Conservation (phyloP, 768 basidiomycete species). For the Tulasnella sp. region DNA sequence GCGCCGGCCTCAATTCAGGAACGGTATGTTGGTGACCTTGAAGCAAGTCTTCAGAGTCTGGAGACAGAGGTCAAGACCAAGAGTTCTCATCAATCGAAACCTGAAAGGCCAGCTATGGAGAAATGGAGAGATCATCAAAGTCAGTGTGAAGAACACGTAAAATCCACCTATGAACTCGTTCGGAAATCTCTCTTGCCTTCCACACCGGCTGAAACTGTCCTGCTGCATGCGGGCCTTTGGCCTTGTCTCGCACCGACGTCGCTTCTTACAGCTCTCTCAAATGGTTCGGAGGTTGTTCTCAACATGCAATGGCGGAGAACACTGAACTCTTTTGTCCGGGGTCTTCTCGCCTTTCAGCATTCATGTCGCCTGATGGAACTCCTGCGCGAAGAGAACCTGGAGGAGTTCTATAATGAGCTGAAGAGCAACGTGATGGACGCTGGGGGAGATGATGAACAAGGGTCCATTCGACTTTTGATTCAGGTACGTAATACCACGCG, state of each 20-base stretch:
- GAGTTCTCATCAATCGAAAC: too few species aligned
- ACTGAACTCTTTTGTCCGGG: constrained; percentile 24
- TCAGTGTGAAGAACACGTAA: too few species aligned
- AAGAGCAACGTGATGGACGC: constrained; percentile 26
- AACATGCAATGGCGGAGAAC: constrained; percentile 24
- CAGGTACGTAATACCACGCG: constrained; percentile 25
- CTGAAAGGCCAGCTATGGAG: too few species aligned
- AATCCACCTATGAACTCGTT: neutral
- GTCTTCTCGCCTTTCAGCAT: constrained; percentile 28
- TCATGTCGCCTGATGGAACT: constrained; percentile 30
- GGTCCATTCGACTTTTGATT: constrained; percentile 35
- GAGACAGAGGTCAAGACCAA: too few species aligned
- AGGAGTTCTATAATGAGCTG: constrained; percentile 21
- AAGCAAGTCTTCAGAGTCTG: constrained; percentile 16
- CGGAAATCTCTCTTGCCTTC: neutral
- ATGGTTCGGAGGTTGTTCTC: constrained; percentile 18
- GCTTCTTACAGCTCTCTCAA: constrained; percentile 21
- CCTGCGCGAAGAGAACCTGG: constrained; percentile 21
- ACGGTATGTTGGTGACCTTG: constrained; percentile 12
- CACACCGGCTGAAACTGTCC: neutral
- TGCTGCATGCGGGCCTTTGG: neutral
- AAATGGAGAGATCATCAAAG: too few species aligned
- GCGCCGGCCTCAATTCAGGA: too few species aligned
- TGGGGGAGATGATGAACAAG: constrained; percentile 18
- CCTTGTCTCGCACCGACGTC: neutral